Conservation (phyloP, 1,284 basidiomycete genomes). For the Ganoderma meredithae region DNA sequence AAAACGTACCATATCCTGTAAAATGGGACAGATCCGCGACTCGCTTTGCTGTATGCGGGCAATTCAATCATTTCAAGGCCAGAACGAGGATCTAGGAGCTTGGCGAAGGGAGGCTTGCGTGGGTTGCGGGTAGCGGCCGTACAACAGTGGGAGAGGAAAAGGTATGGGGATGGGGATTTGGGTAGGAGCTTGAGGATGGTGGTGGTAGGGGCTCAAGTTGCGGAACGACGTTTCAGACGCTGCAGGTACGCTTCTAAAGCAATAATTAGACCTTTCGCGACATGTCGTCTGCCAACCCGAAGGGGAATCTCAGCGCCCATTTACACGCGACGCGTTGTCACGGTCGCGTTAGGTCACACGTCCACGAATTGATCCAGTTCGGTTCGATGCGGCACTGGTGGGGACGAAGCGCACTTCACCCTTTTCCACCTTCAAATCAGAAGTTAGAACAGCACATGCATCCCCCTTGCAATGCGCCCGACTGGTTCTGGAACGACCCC, state of each 20-base stretch:
- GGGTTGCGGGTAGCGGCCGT: too few relatives aligned
- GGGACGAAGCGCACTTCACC: too few relatives aligned
- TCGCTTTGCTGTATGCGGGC: too few relatives aligned
- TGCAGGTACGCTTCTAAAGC: not conserved
- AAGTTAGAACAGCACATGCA: too few relatives aligned
- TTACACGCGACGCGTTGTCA: not conserved
- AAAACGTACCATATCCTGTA: not conserved
- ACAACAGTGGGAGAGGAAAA: too few relatives aligned
- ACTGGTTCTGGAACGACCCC: too few relatives aligned
- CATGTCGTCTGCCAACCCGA: not conserved
- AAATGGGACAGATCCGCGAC: too few relatives aligned
- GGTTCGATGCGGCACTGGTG: not conserved
- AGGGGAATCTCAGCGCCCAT: not conserved
- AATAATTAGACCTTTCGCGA: not conserved
- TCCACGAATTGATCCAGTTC: not conserved
- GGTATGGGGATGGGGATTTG: not conserved
- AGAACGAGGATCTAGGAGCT: too few relatives aligned
- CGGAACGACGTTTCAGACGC: not conserved
- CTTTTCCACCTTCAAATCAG: too few relatives aligned
- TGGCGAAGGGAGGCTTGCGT: too few relatives aligned
- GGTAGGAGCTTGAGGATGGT: not conserved
- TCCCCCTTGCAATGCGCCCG: too few relatives aligned
- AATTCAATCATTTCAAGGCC: too few relatives aligned
- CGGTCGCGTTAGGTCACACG: conserved; percentile 3
- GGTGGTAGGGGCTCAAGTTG: not conserved